A percentile compares a stretch with the other conserved stretches of the same genome.
phyloP scores from a whole-genome alignment of 805 yeast species.

The Komagataella pastoris region DNA sequence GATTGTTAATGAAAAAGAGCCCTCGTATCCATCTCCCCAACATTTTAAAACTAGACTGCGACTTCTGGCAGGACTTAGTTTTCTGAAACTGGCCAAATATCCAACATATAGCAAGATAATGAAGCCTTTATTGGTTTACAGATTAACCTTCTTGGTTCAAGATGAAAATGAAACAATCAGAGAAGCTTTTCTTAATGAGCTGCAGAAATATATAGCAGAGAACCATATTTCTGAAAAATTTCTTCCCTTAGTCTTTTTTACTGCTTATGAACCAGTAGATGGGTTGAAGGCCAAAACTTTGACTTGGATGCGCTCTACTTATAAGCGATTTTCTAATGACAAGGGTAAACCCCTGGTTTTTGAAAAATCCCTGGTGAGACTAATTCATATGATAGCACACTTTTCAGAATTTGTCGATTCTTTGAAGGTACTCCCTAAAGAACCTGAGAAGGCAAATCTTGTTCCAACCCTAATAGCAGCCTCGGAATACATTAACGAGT shows the following conservation, averaged over 20 bases:
- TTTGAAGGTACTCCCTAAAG: constrained; percentile 6
- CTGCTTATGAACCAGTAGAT: constrained; percentile 62
- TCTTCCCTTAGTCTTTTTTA: constrained; percentile 53
- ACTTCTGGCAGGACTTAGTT: constrained; percentile 49
- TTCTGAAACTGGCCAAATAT: constrained; percentile 50
- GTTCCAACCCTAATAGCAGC: constrained; percentile 29
- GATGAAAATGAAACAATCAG: constrained; percentile 56
- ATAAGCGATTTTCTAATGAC: constrained; percentile 17
- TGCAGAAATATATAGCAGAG: constrained; percentile 37
- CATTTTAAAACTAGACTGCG: constrained; percentile 48
- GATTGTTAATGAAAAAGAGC: constrained; percentile 32
- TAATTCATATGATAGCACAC: constrained; percentile 62
- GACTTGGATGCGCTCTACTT: constrained; percentile 63
- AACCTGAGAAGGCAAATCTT: background rate
- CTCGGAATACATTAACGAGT: constrained; percentile 45
- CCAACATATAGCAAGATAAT: constrained; percentile 40
- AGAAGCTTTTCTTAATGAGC: constrained; percentile 27
- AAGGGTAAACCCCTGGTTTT: constrained; percentile 31
- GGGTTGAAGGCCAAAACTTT: constrained; percentile 33
- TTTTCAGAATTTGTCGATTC: constrained; percentile 49
- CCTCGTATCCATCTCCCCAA: constrained; percentile 47
- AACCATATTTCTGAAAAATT: constrained; percentile 51
- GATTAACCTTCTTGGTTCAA: constrained; percentile 45
- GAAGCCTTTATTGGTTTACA: constrained; percentile 34
- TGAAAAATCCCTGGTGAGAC: constrained; percentile 55